phyloP scores from a whole-genome alignment of 352 stramenopile species.

The Phytophthora macrochlamydospora region DNA sequence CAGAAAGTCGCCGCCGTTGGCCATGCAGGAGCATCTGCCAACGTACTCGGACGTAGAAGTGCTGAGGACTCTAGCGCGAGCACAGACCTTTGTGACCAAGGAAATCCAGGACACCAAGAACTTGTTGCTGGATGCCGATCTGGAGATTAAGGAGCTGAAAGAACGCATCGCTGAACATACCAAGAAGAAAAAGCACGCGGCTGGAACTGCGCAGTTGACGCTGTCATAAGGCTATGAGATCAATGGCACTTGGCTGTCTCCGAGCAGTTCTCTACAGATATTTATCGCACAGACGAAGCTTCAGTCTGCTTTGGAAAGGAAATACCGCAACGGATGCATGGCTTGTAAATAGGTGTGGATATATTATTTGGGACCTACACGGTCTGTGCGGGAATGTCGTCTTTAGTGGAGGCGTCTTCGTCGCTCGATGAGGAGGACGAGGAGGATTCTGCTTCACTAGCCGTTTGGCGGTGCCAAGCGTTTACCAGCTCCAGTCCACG shows the following conservation, averaged over 20 bases:
- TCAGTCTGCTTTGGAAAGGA: background rate
- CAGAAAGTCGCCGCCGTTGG: constrained; percentile 61
- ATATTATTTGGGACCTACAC: constrained; percentile 42
- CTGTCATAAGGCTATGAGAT: background rate
- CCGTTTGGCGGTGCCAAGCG: constrained; percentile 58
- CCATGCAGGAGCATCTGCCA: constrained; percentile 85
- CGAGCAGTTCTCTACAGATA: background rate
- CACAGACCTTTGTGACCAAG: constrained; percentile 81
- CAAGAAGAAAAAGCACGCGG: constrained; percentile 72
- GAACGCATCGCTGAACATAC: constrained; percentile 78
- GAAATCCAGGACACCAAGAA: constrained; percentile 80
- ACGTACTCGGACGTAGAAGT: constrained; percentile 91
- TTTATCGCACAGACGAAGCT: background rate
- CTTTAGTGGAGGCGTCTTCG: constrained; percentile 10
- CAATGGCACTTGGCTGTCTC: too few species aligned
- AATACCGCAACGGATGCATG: background rate
- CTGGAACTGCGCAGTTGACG: background rate
- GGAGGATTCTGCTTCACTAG: constrained; percentile 23
- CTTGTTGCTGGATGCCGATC: constrained; percentile 59
- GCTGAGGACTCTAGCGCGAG: constrained; percentile 82
- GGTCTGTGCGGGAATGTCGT: constrained; percentile 25
- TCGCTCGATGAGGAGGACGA: constrained; percentile 18
- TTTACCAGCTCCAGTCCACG: constrained; percentile 75
- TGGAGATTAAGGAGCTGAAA: constrained; percentile 79
- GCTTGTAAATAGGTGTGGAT: constrained; percentile 35